These are phyloP conservation scores for Hygrophila difformis DNA, from an alignment of 257 asterid genomes.

Conservation along the genomic window DNA sequence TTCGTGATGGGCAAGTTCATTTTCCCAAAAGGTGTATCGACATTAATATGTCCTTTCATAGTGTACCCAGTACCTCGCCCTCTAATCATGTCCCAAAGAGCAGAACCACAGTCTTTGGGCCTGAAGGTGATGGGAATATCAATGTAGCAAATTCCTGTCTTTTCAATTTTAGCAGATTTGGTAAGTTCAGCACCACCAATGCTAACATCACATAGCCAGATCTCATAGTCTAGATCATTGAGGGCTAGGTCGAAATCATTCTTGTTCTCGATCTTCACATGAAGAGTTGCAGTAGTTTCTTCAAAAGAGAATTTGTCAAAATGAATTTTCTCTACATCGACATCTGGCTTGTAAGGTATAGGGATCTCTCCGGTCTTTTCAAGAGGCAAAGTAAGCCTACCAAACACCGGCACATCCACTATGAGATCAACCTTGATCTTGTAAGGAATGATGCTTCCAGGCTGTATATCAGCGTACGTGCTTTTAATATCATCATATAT, in stretches of 20 bases:
- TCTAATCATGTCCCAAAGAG: slow-evolving; percentile 97
- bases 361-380: slow-evolving; percentile 93
- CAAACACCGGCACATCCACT: slow-evolving; percentile 81
- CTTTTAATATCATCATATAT: slow-evolving; percentile 66
- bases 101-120: slow-evolving; percentile 97
- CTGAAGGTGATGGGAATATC: slow-evolving; percentile 87
- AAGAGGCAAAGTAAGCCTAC: slow-evolving; percentile 72
- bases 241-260: slow-evolving; percentile 80
- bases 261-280: slow-evolving; percentile 78
- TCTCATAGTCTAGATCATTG: slow-evolving; percentile 70
- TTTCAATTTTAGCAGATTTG: slow-evolving; percentile 44
- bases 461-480: slow-evolving; percentile 63
- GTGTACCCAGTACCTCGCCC: slow-evolving; percentile 83
- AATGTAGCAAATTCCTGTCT: slow-evolving; percentile 51
- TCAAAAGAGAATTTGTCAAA: slow-evolving; percentile 77
- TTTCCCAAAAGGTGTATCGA: slow-evolving; percentile 80
- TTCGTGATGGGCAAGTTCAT: slow-evolving; percentile 86
- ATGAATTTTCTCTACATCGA: slow-evolving; percentile 63
- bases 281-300: slow-evolving; percentile 74
- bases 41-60: slow-evolving; percentile 75
- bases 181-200: slow-evolving; percentile 62
- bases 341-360: slow-evolving; percentile 71
- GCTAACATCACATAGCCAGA: slow-evolving; percentile 83
- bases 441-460: slow-evolving; percentile 80
- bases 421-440: slow-evolving; percentile 75